Evolutionary conservation across 2,329 filamentous ascomycete species (phyloP).

Genomic region (Xylariaceae sp.): DNA sequence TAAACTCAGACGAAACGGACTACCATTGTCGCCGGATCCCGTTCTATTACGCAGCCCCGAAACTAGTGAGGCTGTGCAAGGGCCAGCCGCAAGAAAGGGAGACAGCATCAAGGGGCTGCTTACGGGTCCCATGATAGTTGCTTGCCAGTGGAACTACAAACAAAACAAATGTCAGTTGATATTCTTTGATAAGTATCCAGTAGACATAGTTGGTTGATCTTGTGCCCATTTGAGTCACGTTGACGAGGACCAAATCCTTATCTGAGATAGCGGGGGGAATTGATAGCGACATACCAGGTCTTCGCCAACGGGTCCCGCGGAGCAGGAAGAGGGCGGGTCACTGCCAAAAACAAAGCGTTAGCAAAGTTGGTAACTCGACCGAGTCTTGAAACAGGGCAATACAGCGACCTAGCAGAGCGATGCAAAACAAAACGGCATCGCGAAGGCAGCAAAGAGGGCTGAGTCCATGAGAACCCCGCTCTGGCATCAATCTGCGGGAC

Average conservation of each 20-base stretch:
- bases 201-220: slow-evolving; percentile 16
- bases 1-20: not conserved
- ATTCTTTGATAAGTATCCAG: not conserved
- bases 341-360: slow-evolving; percentile 53
- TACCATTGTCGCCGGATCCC: not conserved
- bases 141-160: slow-evolving; percentile 97
- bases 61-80: not conserved
- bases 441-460: slow-evolving; percentile 10
- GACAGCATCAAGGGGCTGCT: slow-evolving; percentile 51
- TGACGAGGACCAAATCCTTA: slow-evolving; percentile 30
- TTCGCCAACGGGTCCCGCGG: slow-evolving; percentile 94
- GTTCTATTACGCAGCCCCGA: not conserved
- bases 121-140: slow-evolving; percentile 99
- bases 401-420: too few relatives aligned
- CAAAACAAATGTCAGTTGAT: slow-evolving; percentile 41
- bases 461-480: slow-evolving; percentile 35
- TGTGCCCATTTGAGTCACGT: slow-evolving; percentile 32
- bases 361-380: slow-evolving; percentile 21
- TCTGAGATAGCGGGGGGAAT: slow-evolving; percentile 38
- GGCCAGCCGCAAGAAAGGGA: not conserved
- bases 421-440: not conserved
- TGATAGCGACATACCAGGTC: slow-evolving; percentile 75
- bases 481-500: slow-evolving; percentile 21
- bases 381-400: too few relatives aligned
- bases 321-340: slow-evolving; percentile 98